phyloP scores from a whole-genome alignment of 106 monocot species.

The Vanilla planifolia region DNA sequence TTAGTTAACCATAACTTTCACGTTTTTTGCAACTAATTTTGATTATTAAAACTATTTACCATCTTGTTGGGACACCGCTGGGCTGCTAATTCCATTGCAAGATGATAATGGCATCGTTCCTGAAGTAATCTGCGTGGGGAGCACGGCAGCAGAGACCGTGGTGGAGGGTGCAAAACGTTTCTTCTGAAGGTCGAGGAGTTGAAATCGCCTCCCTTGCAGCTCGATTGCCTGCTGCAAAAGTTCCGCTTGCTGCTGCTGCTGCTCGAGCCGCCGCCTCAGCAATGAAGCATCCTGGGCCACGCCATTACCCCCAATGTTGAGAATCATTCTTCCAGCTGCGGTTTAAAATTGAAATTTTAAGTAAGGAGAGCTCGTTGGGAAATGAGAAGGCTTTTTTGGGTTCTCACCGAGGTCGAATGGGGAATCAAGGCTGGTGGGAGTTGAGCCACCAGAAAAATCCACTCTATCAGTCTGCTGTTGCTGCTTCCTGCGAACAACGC shows the following conservation, averaged over 20 bases:
- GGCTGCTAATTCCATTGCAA: not conserved
- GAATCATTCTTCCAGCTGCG: conserved; percentile 54
- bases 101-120: not conserved
- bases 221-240: conserved; percentile 82
- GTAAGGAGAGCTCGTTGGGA: not conserved
- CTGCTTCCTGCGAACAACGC: conserved; percentile 42
- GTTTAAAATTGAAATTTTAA: not conserved
- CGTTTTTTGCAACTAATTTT: not conserved
- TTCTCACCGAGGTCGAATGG: conserved; percentile 45
- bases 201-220: conserved; percentile 52
- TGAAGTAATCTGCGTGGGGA: conserved; percentile 3
- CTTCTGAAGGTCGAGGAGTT: conserved; percentile 61
- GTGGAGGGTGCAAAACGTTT: conserved; percentile 28
- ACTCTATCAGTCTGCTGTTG: conserved; percentile 30
- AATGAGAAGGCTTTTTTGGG: conserved; percentile 29
- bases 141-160: conserved; percentile 4
- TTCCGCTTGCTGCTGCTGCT: conserved; percentile 57
- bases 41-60: conserved; percentile 6
- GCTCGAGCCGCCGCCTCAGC: conserved; percentile 50
- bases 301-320: conserved; percentile 16
- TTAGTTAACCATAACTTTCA: not conserved
- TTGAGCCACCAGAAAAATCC: conserved; percentile 50
- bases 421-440: conserved; percentile 49
- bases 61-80: not conserved
- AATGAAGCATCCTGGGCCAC: conserved; percentile 15